Evolutionary conservation across 2,329 filamentous ascomycete species (phyloP), one percentile per base, ranked within the genome.

Genomic region (Ilyonectria mors-panacis): DNA sequence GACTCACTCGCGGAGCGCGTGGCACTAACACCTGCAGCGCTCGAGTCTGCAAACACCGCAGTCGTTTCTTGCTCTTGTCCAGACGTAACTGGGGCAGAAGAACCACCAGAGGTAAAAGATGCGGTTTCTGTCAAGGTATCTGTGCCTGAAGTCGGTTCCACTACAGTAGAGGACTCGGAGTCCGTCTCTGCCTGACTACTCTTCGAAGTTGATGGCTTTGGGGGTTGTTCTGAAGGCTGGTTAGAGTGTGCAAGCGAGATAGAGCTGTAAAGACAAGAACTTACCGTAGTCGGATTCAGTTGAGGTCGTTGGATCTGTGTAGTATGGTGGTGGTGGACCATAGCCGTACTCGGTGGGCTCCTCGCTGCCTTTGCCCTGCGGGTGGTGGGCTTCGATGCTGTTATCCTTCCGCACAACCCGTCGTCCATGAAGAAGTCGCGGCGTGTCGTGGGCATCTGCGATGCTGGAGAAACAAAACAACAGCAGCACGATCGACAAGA

Each of bases 401-500:
- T 42, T 39, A 26, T 72, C 63, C 44, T 61, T 47, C 33, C 58
- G 68, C 39, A 63, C 42, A 37, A 66, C 47, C 15, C 19, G 57
- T 33, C 9, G 45, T 35, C 44, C 45, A 44, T 21, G 30, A 3
- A 30, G 51, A 57, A 59, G n/a, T 51, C 62, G 61, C 9, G 45
- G 61, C 19, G 28, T 28, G 23, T 21, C 57, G 47, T 67, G 60
- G 35, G 69, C 58, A 42, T 70, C 65, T 5, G 44, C 37, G 30
- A 51, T 63, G 7, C 63, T 51, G n/a, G 61, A 47, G 42, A 77
- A 44, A 54, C 69, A 72, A 19, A 73, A 54, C 9, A 76, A 59
- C 15, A 77, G 63, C 62, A 78, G 78, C 73, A 75, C 17, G 17
- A 59, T 60, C 55, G 78, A 81, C 69, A 78, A 65, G 33, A 82